Evolutionary conservation across 2,329 filamentous ascomycete species (phyloP), one percentile per base, ranked within the genome.

Genomic region (Fusarium papillatum): DNA sequence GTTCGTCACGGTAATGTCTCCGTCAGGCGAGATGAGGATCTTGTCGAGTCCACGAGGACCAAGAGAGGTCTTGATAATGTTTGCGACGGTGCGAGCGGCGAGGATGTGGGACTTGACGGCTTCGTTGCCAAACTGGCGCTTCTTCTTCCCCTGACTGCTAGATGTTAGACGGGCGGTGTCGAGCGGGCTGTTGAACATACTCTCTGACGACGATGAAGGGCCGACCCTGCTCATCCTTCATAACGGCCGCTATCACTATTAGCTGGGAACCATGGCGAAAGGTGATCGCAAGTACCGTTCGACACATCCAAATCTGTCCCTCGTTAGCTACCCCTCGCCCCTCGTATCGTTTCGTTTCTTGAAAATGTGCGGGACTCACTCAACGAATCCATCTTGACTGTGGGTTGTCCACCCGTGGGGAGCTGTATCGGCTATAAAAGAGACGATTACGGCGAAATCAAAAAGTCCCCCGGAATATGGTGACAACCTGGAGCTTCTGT

Each of bases 181-280:
- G 38, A 46, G 61, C 70, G 62, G 39, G 57, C 16, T 64, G 63
- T 60, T n/a, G 41, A 63, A 91, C 94, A 80, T 90, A 98, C 95
- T 99, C 97, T 93, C 97, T 91, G 80, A 99, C 97, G 76, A 99
- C 93, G 84, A 99, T 99, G 86, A 99, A 99, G 46, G 97, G 97
- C 83, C 97, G 92, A 74, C 97, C 97, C 85, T 97, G 93, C 88
- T 99, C 97, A 90, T 99, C 97, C 89, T 98, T 98, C 89, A 98
- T 92, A 85, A 99, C 87, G 84, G 89, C 84, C 83, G 92, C 92
- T 93, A 70, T 76, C 77, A 67, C 72, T 78, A 74, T 72, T 77
- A 80, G 79, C 76, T 67, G 16, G 14, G 22, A 43, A 69, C 41
- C 43, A 65, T 43, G 41, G 59, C 53, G 66, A n/a, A 31, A 62